phyloP scores from a whole-genome alignment of 768 basidiomycete genomes.

The Auriscalpium microsporum region DNA sequence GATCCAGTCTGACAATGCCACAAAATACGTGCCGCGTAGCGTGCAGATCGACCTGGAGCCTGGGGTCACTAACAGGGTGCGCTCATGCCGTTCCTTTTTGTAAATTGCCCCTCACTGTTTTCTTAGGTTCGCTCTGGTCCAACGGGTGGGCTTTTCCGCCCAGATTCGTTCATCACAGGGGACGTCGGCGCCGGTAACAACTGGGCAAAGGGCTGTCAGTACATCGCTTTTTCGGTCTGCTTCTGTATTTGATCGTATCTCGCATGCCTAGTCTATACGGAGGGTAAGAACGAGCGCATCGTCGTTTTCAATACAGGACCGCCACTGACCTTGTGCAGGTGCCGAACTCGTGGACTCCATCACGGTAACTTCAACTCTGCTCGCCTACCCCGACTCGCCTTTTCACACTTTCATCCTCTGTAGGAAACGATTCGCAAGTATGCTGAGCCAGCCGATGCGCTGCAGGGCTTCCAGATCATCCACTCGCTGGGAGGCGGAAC shows the following conservation, averaged over 20 bases:
- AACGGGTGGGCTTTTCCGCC: slow-evolving; percentile 71
- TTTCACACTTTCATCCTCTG: neutral
- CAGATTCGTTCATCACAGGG: slow-evolving; percentile 74
- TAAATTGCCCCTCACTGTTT: slow-evolving; percentile 1
- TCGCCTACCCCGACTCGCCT: neutral
- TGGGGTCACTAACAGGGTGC: slow-evolving; percentile 72
- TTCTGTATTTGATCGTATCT: neutral
- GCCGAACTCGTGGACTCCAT: slow-evolving; percentile 89
- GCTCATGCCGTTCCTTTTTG: slow-evolving; percentile 19
- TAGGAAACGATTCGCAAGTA: slow-evolving; percentile 75
- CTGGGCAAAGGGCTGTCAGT: slow-evolving; percentile 90
- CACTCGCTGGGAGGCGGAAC: slow-evolving; percentile 92
- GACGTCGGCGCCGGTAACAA: slow-evolving; percentile 77
- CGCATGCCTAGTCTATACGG: slow-evolving; percentile 65
- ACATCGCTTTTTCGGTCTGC: slow-evolving; percentile 7
- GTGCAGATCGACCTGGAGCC: slow-evolving; percentile 87
- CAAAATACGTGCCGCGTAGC: slow-evolving; percentile 84
- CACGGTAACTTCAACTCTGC: slow-evolving; percentile 33
- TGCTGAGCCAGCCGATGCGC: slow-evolving; percentile 70
- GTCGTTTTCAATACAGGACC: neutral
- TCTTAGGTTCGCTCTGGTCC: slow-evolving; percentile 56
- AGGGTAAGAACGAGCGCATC: slow-evolving; percentile 41
- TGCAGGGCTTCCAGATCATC: slow-evolving; percentile 87
- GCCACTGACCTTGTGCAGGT: slow-evolving; percentile 33
- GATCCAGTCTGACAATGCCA: slow-evolving; percentile 36